A percentile compares a stretch with the other conserved stretches of the same genome.
Evolutionary conservation across 2,329 filamentous ascomycete genomes (phyloP).

Genomic region (Emericellopsis cladophorae): DNA sequence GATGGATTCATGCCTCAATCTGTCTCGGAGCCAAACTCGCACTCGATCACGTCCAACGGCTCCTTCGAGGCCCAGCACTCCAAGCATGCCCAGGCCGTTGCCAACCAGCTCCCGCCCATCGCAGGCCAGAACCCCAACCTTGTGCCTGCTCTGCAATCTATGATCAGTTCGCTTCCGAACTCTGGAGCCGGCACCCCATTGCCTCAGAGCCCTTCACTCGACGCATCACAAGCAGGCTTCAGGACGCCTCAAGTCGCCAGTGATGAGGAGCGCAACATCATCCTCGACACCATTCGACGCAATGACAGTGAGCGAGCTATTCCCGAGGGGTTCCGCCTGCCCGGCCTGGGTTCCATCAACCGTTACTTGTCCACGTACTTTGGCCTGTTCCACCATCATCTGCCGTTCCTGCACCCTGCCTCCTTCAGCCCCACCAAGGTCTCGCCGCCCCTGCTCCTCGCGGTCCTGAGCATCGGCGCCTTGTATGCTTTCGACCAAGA

Average conservation of each 20-base stretch:
- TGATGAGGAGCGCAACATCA: conserved; percentile 75
- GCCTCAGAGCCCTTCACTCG: conserved; percentile 62
- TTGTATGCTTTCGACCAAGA: conserved; percentile 96
- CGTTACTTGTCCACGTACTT: conserved; percentile 94
- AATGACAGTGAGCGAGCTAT: conserved; percentile 73
- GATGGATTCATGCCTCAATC: conserved; percentile 70
- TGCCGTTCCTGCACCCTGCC: conserved; percentile 87
- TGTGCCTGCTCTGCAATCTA: conserved; percentile 54
- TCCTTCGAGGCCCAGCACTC: conserved; percentile 57
- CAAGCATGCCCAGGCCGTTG: conserved; percentile 45
- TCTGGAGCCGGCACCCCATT: conserved; percentile 59
- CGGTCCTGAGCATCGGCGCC: conserved; percentile 88
- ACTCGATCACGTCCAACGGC: conserved; percentile 55
- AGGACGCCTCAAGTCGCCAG: conserved; percentile 68
- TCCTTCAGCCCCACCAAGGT: conserved; percentile 75
- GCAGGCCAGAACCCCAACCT: conserved; percentile 51
- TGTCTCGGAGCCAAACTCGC: conserved; percentile 59
- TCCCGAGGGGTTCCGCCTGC: conserved; percentile 80
- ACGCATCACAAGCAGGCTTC: conserved; percentile 49
- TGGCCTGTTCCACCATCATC: conserved; percentile 88
- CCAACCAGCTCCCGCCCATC: conserved; percentile 54
- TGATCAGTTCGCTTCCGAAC: conserved; percentile 58
- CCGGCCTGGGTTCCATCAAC: conserved; percentile 69
- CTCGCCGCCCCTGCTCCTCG: conserved; percentile 73
- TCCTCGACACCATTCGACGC: conserved; percentile 74